Evolutionary conservation across 805 yeast species (phyloP).

Genomic region (Clavispora fructus): DNA sequence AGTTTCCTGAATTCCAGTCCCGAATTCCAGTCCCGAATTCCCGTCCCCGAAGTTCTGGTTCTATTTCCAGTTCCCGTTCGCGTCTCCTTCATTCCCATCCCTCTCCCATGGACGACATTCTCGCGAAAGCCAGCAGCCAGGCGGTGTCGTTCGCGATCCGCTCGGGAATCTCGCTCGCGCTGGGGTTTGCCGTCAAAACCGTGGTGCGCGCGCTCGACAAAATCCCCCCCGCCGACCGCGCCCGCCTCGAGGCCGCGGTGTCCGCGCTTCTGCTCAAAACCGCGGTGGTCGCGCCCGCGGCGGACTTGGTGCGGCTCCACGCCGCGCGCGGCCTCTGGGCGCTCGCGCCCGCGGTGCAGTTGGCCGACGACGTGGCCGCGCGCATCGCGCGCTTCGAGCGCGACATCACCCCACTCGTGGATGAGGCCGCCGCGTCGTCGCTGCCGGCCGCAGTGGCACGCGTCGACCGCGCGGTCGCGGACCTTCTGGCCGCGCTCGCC

Average conservation of each 20-base stretch:
- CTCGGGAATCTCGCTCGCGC: conserved; percentile 70
- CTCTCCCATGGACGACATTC: conserved; percentile 36
- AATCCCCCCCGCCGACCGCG: conserved; percentile 51
- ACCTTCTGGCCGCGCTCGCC: background rate
- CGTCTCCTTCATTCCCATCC: too few species aligned
- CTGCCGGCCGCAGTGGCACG: background rate
- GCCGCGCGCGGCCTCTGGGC: conserved; percentile 60
- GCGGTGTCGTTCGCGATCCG: conserved; percentile 76
- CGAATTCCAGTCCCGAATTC: too few species aligned
- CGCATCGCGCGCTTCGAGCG: conserved; percentile 49
- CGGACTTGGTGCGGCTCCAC: conserved; percentile 59
- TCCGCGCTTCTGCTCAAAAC: conserved; percentile 52
- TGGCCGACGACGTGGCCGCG: conserved; percentile 50
- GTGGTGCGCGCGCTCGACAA: conserved; percentile 51
- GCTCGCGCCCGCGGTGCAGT: conserved; percentile 47
- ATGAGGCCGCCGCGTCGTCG: background rate
- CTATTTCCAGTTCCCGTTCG: too few species aligned
- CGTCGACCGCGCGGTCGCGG: background rate
- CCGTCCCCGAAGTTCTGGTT: too few species aligned
- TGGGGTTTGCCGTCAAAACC: conserved; percentile 65
- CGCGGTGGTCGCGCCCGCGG: conserved; percentile 57
- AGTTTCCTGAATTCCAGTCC: too few species aligned
- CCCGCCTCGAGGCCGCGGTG: conserved; percentile 36
- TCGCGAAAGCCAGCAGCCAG: conserved; percentile 62
- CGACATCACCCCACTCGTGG: background rate